phyloP scores from a whole-genome alignment of 345 rosid species.

The Salix caprea region DNA sequence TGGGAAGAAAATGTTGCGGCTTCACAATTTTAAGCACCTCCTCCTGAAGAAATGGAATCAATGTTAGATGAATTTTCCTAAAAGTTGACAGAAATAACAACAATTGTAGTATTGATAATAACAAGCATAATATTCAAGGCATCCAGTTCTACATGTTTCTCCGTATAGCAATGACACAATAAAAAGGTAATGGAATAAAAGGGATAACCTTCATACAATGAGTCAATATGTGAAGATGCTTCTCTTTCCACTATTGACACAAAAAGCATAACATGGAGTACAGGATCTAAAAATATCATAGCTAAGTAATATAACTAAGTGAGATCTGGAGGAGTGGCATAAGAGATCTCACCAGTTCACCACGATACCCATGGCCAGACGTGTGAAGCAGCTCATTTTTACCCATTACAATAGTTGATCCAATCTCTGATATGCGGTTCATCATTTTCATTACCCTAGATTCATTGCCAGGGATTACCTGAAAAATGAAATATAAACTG shows the following conservation, averaged over 20 bases:
- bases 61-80: background rate
- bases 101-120: background rate
- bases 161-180: background rate
- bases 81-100: background rate
- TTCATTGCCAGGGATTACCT: constrained; percentile 99
- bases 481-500: constrained; percentile 17
- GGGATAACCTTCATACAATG: background rate
- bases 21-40: constrained; percentile 91
- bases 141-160: background rate
- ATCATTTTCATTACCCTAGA: constrained; percentile 96
- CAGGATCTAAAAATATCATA: background rate
- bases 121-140: background rate
- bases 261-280: background rate
- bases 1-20: constrained; percentile 97
- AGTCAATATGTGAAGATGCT: background rate
- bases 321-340: constrained; percentile 7
- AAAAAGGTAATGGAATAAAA: background rate
- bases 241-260: background rate
- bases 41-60: constrained; percentile 53
- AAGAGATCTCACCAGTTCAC: constrained; percentile 62
- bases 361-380: constrained; percentile 98
- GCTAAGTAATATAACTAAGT: background rate
- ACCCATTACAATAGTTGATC: constrained; percentile 87
- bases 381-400: constrained; percentile 81
- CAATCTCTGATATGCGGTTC: constrained; percentile 90